Percentiles rank a stretch among this genome's conserved stretches.
Conservation (phyloP, 139 green algal genomes). For the Protoeuglena noctilucae region DNA sequence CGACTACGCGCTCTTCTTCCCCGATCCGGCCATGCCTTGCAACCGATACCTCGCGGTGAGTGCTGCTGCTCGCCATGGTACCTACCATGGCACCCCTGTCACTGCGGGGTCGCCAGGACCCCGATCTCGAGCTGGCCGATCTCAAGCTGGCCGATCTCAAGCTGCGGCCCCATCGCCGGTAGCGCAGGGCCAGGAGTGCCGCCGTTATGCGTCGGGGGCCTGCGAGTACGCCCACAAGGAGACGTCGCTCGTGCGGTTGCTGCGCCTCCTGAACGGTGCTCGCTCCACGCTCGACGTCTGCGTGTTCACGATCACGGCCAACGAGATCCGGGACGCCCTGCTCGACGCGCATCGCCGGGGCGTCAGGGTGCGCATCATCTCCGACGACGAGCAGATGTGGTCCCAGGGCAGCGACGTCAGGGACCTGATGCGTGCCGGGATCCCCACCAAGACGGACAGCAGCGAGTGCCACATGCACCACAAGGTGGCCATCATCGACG, state of each 20-base stretch:
- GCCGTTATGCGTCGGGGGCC: too few relatives aligned
- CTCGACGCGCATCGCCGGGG: slow-evolving; percentile 20
- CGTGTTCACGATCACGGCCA: slow-evolving; percentile 45
- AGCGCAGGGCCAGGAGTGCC: too few relatives aligned
- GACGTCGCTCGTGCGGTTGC: slow-evolving; percentile 3
- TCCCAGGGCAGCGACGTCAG: slow-evolving; percentile 22
- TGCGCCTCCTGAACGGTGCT: slow-evolving; percentile 19
- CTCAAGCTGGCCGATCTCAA: too few relatives aligned
- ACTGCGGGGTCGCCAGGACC: too few relatives aligned
- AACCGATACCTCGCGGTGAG: too few relatives aligned
- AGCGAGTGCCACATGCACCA: slow-evolving; percentile 32
- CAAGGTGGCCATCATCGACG: slow-evolving; percentile 38
- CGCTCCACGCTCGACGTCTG: slow-evolving; percentile 23
- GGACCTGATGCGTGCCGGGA: slow-evolving; percentile 12
- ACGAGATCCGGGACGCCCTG: slow-evolving; percentile 32
- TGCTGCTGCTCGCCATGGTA: too few relatives aligned
- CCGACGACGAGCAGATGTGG: slow-evolving; percentile 31
- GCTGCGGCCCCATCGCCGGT: too few relatives aligned
- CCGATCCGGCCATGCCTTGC: too few relatives aligned
- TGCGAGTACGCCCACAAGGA: neutral
- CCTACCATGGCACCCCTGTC: too few relatives aligned
- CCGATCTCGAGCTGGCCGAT: too few relatives aligned
- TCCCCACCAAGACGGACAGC: slow-evolving; percentile 11
- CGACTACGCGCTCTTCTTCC: too few relatives aligned
- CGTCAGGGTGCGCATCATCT: slow-evolving; percentile 35